phyloP scores from a whole-genome alignment of 306 rosid genomes.

The Myrica gale region DNA sequence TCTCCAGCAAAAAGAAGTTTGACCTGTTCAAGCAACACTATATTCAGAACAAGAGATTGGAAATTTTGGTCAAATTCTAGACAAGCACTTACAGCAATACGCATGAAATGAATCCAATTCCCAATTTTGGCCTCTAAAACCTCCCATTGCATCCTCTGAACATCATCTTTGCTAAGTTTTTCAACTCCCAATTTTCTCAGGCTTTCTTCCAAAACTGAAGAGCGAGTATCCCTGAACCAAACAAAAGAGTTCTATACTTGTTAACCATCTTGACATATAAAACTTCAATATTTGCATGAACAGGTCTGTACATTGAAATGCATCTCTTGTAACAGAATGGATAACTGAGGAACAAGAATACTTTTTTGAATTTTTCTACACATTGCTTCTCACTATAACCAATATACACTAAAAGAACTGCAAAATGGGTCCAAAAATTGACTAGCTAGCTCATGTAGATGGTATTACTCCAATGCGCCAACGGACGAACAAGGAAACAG shows the following conservation, averaged over 20 bases:
- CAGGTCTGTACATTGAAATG: neutral
- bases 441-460: neutral
- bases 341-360: neutral
- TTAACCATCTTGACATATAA: slow-evolving; percentile 7
- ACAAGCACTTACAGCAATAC: slow-evolving; percentile 76
- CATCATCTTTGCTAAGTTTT: slow-evolving; percentile 93
- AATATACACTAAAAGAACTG: neutral
- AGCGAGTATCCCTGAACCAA: slow-evolving; percentile 70
- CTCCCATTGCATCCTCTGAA: slow-evolving; percentile 97
- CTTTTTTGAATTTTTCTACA: too few species aligned
- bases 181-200: slow-evolving; percentile 89
- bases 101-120: slow-evolving; percentile 99
- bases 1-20: slow-evolving; percentile 95
- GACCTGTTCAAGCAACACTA: slow-evolving; percentile 56
- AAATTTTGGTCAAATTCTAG: slow-evolving; percentile 12
- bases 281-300: neutral
- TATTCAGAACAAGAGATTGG: slow-evolving; percentile 5
- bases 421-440: neutral
- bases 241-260: slow-evolving; percentile 13
- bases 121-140: slow-evolving; percentile 98
- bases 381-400: neutral
- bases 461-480: neutral
- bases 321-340: neutral
- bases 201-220: slow-evolving; percentile 87
- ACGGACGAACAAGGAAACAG: neutral